Base-by-base conservation (phyloP, 2,329 filamentous ascomycete species). In the Aureobasidium melanogenum region DNA sequence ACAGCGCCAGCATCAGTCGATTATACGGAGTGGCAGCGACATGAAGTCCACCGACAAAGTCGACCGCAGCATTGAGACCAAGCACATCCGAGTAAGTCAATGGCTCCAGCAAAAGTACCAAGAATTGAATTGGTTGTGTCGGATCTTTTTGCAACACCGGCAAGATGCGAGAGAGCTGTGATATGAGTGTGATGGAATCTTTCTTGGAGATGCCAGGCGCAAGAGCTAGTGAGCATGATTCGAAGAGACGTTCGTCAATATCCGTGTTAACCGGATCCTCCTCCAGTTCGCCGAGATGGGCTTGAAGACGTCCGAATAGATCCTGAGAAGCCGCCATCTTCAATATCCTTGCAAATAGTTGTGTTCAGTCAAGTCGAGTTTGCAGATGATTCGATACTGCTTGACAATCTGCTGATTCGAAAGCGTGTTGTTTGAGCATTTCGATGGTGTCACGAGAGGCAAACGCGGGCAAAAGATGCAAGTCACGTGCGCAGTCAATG, bases 61-160 rank as follows among this genome's bases (percentile, higher is more conserved):
- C 75, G 39, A 84, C 72, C 2, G 77, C 72, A 39, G 78, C 77
- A 14, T 80, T 71, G 44, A 81, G 68, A 6, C 76, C 69, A 43
- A 77, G 77, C 34, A 83, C 70, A 58, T 81, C 76, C 36, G 75
- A 70, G 66, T 82, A 82, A 61, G 70, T 78, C 68, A 76, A 79
- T 19, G 79, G 79, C 9, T 71, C 70, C 10, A 80, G 72, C 7
- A 82, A 74, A 63, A 78, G 79, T 56, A 76, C 75, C 22, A 81
- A 77, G 30, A 86, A 77, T 24, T 77, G 76, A 15, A 79, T 80
- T 36, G 83, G 71, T 26, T 82, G 80, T 15, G 78, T 76, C 10
- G 83, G 83, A 64, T 85, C 82, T 70, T 84, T 80, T 64, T 83
- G 80, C 5, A 86, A 71, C 5, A 77, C 71, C 9, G 79, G 78